These are phyloP conservation scores for Asterochloris erici DNA, from an alignment of 139 green algal genomes.

Conservation along the genomic window DNA sequence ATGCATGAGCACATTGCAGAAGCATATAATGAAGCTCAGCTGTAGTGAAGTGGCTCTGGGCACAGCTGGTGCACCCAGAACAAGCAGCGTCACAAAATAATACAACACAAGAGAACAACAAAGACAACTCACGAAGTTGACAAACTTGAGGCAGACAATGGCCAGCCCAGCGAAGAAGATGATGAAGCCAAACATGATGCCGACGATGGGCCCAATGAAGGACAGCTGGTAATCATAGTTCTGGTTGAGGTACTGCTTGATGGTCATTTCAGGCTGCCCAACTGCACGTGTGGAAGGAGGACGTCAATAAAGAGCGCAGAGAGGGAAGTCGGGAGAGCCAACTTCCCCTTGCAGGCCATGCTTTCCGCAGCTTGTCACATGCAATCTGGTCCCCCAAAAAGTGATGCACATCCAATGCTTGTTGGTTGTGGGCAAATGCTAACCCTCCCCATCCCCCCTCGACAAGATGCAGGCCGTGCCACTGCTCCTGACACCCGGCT, in stretches of 20 bases:
- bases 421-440: neutral
- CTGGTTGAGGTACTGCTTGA: slow-evolving; percentile 20
- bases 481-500: neutral
- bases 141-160: slow-evolving; percentile 5
- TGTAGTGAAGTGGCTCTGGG: no score
- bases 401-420: neutral
- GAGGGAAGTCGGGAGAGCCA: neutral
- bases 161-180: slow-evolving; percentile 27
- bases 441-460: neutral
- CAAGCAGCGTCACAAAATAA: no score
- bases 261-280: neutral
- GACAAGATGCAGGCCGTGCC: neutral
- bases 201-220: slow-evolving; percentile 25
- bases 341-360: no score
- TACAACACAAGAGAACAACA: no score
- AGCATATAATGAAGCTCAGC: no score
- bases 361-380: neutral
- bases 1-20: no score
- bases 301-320: neutral
- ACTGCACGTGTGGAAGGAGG: neutral
- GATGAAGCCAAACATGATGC: slow-evolving; percentile 32
- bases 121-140: slow-evolving; percentile 10
- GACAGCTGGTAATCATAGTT: slow-evolving; percentile 23
- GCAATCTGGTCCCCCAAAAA: neutral
- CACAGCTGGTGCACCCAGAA: no score